Evolutionary conservation across 2,329 filamentous ascomycete species (phyloP).

Genomic region (Fusarium dlaminii): DNA sequence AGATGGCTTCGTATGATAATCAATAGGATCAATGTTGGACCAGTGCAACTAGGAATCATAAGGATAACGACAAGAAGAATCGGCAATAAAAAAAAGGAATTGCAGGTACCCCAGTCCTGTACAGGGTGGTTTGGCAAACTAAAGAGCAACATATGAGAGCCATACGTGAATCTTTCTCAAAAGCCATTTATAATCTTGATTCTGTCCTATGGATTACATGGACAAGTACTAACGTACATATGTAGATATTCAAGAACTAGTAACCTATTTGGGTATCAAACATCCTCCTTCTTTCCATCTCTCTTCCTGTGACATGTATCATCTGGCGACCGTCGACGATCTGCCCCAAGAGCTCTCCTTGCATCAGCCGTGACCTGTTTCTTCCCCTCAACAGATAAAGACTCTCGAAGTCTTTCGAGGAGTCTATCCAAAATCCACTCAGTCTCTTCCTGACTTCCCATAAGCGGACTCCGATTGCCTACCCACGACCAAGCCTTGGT

Average conservation of each 20-base stretch:
- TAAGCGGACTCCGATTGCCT: conserved; percentile 72
- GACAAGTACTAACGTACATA: background rate
- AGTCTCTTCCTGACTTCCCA: conserved; percentile 73
- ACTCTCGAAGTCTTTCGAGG: conserved; percentile 60
- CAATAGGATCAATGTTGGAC: background rate
- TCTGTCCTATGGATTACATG: background rate
- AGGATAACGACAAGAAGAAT: background rate
- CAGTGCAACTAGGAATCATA: background rate
- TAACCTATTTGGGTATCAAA: background rate
- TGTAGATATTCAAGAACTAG: background rate
- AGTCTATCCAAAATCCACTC: conserved; percentile 78
- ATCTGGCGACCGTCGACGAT: conserved; percentile 1
- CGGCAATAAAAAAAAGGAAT: background rate
- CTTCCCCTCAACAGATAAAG: conserved; percentile 37
- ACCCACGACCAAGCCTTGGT: conserved; percentile 74
- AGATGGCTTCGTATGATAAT: conserved; percentile 12
- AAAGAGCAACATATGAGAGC: background rate
- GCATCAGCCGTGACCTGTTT: conserved; percentile 13
- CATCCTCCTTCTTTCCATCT: background rate
- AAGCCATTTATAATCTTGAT: background rate
- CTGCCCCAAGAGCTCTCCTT: conserved; percentile 8
- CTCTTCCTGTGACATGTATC: background rate
- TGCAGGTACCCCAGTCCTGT: background rate
- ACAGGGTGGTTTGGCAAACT: background rate
- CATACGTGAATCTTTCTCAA: background rate